These are phyloP conservation scores for Pseudognaphalium luteoalbum DNA, from an alignment of 129 eudicot species.

Conservation along the genomic window DNA sequence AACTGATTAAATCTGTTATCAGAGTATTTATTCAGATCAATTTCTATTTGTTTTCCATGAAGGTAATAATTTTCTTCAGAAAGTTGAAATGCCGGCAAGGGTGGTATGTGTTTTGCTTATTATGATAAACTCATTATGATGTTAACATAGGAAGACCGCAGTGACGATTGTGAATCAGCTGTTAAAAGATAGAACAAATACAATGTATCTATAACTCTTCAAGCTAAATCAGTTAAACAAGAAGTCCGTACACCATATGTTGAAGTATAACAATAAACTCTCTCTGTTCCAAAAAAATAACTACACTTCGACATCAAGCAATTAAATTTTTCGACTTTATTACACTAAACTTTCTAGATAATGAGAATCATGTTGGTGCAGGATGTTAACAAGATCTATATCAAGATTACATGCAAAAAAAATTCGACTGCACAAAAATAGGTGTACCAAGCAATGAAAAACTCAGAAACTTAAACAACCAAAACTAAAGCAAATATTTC, in stretches of 20 bases:
- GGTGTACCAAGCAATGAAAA: too few species aligned
- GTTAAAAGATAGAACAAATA: background rate
- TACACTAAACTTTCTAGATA: background rate
- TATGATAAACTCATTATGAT: background rate
- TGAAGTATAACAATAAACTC: background rate
- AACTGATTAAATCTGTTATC: background rate
- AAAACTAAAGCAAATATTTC: background rate
- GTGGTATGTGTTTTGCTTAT: background rate
- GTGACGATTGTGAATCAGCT: background rate
- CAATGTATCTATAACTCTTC: too few species aligned
- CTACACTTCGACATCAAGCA: slow-evolving; percentile 4
- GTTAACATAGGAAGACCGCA: background rate
- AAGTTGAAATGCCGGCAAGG: background rate
- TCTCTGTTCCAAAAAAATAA: background rate
- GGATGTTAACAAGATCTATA: too few species aligned
- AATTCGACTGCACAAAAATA: too few species aligned
- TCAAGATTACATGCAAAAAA: too few species aligned
- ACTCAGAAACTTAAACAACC: too few species aligned
- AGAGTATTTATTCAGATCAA: background rate
- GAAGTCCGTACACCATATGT: background rate
- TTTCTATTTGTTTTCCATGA: slow-evolving; percentile 1
- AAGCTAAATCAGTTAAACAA: too few species aligned
- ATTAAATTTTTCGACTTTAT: slow-evolving; percentile 12
- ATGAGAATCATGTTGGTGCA: background rate
- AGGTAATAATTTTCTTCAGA: background rate